These are phyloP conservation scores for Chrysoporthe austroafricana DNA, from an alignment of 2,329 filamentous ascomycete genomes.

Conservation along the genomic window DNA sequence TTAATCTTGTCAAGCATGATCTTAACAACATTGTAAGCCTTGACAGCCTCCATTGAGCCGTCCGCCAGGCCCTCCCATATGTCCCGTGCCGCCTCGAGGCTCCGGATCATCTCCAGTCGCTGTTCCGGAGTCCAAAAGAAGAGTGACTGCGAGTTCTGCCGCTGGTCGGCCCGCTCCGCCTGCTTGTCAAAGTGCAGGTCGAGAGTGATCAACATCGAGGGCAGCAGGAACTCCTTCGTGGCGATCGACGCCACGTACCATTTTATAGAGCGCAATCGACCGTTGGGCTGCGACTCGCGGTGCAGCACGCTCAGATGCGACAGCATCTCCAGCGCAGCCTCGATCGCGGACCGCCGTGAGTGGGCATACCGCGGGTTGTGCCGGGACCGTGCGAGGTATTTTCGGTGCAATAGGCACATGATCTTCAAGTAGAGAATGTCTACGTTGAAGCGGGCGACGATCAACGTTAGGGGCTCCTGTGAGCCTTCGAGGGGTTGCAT, in stretches of 20 bases:
- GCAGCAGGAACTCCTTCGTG: conserved; percentile 83
- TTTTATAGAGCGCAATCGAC: conserved; percentile 72
- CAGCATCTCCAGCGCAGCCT: conserved; percentile 82
- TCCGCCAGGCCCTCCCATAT: conserved; percentile 84
- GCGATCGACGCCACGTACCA: conserved; percentile 81
- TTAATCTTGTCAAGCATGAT: conserved; percentile 84
- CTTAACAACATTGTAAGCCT: conserved; percentile 78
- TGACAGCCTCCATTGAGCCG: conserved; percentile 85
- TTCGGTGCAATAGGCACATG: conserved; percentile 84
- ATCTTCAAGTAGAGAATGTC: conserved; percentile 89
- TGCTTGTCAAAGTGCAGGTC: conserved; percentile 76
- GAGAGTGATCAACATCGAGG: conserved; percentile 80
- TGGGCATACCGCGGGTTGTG: conserved; percentile 82
- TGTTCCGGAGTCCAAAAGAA: conserved; percentile 63
- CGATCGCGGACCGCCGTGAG: conserved; percentile 81
- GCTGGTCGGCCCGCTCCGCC: conserved; percentile 46
- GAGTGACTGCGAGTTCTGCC: conserved; percentile 47
- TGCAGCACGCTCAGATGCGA: conserved; percentile 77
- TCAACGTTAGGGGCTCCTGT: conserved; percentile 79
- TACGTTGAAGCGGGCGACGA: conserved; percentile 83
- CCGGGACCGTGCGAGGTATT: conserved; percentile 78
- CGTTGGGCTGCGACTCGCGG: conserved; percentile 72
- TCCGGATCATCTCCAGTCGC: conserved; percentile 74
- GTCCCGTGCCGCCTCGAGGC: conserved; percentile 70
- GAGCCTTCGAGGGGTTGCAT: conserved; percentile 76